A percentile compares a stretch with the other conserved stretches of the same genome.
These are phyloP conservation scores for Wickerhamiella shivajii DNA, from an alignment of 805 yeast genomes.

Conservation along the genomic window DNA sequence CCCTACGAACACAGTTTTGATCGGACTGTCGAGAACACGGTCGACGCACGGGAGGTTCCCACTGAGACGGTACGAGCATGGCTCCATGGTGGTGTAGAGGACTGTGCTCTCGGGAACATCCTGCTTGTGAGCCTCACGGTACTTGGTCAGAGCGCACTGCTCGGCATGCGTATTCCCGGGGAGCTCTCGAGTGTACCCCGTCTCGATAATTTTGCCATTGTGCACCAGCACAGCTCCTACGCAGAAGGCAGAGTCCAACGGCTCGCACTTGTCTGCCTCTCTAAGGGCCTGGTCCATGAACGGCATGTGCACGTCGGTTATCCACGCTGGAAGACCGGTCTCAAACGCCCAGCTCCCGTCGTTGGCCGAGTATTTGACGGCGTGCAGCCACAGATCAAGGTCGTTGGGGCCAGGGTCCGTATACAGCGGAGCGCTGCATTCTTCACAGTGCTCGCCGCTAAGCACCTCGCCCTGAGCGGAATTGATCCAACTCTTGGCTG, in stretches of 20 bases:
- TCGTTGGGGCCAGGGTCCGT: constrained; percentile 85
- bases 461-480: constrained; percentile 47
- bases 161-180: constrained; percentile 97
- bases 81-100: constrained; percentile 93
- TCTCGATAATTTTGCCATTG: constrained; percentile 47
- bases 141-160: constrained; percentile 80
- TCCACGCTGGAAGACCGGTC: constrained; percentile 77
- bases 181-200: constrained; percentile 82
- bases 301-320: constrained; percentile 38
- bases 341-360: constrained; percentile 49
- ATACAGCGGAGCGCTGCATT: constrained; percentile 57
- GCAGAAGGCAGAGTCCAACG: constrained; percentile 72
- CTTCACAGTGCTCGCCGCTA: constrained; percentile 42
- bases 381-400: constrained; percentile 81
- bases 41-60: constrained; percentile 85
- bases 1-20: constrained; percentile 76
- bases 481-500: constrained; percentile 48
- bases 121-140: constrained; percentile 28
- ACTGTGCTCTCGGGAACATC: constrained; percentile 63
- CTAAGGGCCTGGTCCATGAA: constrained; percentile 66
- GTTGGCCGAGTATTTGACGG: constrained; percentile 51
- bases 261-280: constrained; percentile 68
- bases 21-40: constrained; percentile 45
- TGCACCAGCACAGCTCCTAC: constrained; percentile 83
- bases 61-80: constrained; percentile 77